Evolutionary conservation across 768 basidiomycete genomes (phyloP), one percentile per base, ranked within the genome.

Genomic region (Coprinopsis strossmayeri): DNA sequence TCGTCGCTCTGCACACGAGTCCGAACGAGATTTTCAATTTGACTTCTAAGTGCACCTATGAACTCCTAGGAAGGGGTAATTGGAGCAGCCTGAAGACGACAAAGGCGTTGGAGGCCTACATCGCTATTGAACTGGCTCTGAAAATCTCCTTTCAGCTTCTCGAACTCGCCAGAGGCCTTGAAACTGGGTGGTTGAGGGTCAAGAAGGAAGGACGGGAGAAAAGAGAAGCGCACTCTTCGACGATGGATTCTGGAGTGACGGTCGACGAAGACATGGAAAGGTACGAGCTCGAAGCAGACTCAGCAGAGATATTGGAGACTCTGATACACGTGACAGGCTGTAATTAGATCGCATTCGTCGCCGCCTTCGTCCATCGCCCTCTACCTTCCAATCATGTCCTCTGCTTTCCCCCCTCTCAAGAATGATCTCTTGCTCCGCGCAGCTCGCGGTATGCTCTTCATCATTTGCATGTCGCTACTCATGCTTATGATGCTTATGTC

Each of bases 391-490:
- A 51, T 52, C 53, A 75, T 77, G 73, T 35, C 66, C 52, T 53
- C 61, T 41, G 61, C 65, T 2, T 89, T 91, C 57, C 87, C 87
- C 10, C 75, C 79, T 35, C 71, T 95, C 53, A 82, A 83, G 63
- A 96, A 97, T 63, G 91, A 96, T 63, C 74, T 96, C 37, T 59
- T 96, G 27, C 65, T 96, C 42, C 81, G 94, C n/a, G 92, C 94
- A 37, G 92, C 92, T 47, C 64, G 79, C 64, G 90, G 91, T 80
- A 55, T 44, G 66, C 53, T 17, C 20, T 27, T 1, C 35, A 17
- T 11, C 13, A 34, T 32, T 38, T 24, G 28, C 3, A 49, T 34
- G 32, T 17, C 34, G 46, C 27, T n/a, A n/a, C n/a, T 50, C 38
- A 42, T 10, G 47, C 15, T 35, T 43, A 27, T 43, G 28, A 39